Base-by-base conservation (phyloP, 164 flowering plant genomes). In the Stephania cephalantha region DNA sequence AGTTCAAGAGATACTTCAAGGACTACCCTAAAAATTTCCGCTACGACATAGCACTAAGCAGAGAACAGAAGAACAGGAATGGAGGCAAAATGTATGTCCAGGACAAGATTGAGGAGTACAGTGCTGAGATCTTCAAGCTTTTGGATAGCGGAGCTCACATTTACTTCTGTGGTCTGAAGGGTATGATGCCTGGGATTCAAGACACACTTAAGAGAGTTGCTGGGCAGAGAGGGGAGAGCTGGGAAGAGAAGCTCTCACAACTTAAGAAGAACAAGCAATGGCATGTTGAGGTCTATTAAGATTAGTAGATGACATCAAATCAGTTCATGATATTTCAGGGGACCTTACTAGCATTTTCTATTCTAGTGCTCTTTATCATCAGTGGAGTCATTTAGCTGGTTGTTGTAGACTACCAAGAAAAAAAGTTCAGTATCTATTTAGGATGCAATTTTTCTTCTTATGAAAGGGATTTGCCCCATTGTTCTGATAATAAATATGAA, bases 171-270 rank as follows among this genome's bases (percentile, higher is more conserved):
- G 98, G 99, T 78, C 90, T 95, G 31, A 95, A 86, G 79, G 99
- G 99, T 18, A 95, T 95, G 99, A 95, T 95, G 99, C 99, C 99
- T 9, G 99, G 99, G 70, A 93, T 95, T 70, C 99, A 95, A 76
- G 97, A 91, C 0, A 95, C 99, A 1, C 82, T 95, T 79, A 93
- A 87, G 86, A 89, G 88, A 76, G 97, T 91, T 64, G 97, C 99
- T 2, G 94, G 88, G 81, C 77, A 85, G 82, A 86, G 98, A 76
- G 97, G 99, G 29, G 97, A 90, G 83, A 93, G 68, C 71, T 95
- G 99, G 99, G 99, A 92, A 4, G 88, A 79, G 83, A 93, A 89
- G 85, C 93, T 92, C 2, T 83, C 91, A 2, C 90, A 86, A 76
- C 94, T 95, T 42, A 95, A 90, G 72, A 92, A 91, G 93, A 93